Conservation (phyloP, 2,329 filamentous ascomycete species). For the Colletotrichum trifolii region DNA sequence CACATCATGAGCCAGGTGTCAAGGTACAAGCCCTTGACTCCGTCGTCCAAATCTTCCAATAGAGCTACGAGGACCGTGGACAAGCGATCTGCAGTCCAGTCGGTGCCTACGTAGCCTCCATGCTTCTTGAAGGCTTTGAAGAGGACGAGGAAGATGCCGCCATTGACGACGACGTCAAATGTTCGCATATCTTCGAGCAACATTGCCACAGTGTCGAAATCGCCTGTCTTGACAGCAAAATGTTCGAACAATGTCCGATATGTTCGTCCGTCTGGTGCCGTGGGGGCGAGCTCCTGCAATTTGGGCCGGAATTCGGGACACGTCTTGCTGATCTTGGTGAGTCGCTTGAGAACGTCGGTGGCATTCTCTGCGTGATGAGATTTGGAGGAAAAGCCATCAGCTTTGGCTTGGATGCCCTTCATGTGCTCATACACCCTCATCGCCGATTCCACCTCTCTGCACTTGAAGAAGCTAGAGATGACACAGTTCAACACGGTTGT, state of each 20-base stretch:
- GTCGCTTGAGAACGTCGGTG: conserved; percentile 67
- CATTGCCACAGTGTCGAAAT: conserved; percentile 76
- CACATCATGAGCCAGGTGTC: conserved; percentile 71
- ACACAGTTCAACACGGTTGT: conserved; percentile 88
- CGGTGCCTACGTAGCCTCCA: conserved; percentile 70
- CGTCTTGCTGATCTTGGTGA: conserved; percentile 63
- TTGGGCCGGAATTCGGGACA: conserved; percentile 64
- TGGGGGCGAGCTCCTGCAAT: conserved; percentile 71
- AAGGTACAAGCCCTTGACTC: conserved; percentile 60
- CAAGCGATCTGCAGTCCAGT: conserved; percentile 80
- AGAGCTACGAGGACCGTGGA: conserved; percentile 75
- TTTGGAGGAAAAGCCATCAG: conserved; percentile 55
- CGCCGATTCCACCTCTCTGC: conserved; percentile 80
- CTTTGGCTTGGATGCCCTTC: conserved; percentile 69
- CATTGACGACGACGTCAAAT: conserved; percentile 75
- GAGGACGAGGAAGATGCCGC: conserved; percentile 81
- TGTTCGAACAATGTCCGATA: conserved; percentile 84
- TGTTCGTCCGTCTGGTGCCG: conserved; percentile 81
- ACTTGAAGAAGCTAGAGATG: conserved; percentile 80
- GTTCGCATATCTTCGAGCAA: conserved; percentile 84
- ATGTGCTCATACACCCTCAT: conserved; percentile 86
- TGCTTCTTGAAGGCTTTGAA: conserved; percentile 85
- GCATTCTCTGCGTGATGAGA: conserved; percentile 61
- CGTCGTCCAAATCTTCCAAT: conserved; percentile 62
- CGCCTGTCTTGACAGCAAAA: conserved; percentile 74